These are phyloP conservation scores for Globisporangium megalacanthum DNA, from an alignment of 352 stramenopile genomes.

Conservation along the genomic window DNA sequence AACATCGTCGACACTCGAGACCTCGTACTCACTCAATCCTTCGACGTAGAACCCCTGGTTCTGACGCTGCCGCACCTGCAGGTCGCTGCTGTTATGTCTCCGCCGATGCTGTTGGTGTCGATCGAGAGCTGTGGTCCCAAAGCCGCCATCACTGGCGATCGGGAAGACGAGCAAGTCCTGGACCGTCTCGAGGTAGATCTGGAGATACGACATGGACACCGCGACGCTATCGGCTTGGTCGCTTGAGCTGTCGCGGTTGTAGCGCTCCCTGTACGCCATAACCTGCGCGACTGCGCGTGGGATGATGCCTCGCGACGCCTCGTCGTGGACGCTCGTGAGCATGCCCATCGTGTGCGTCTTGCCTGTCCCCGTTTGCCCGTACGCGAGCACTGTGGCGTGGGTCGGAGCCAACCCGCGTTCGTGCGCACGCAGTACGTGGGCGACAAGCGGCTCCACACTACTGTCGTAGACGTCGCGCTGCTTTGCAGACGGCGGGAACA, in stretches of 20 bases:
- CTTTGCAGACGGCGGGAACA: constrained; percentile 45
- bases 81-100: constrained; percentile 12
- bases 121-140: background rate
- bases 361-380: constrained; percentile 67
- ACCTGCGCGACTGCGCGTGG: constrained; percentile 56
- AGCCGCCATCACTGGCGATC: background rate
- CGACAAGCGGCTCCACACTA: constrained; percentile 32
- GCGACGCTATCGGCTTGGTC: constrained; percentile 5
- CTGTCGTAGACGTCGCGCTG: constrained; percentile 48
- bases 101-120: background rate
- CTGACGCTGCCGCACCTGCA: constrained; percentile 39
- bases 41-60: constrained; percentile 57
- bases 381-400: constrained; percentile 53
- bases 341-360: constrained; percentile 82
- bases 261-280: constrained; percentile 23
- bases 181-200: constrained; percentile 76
- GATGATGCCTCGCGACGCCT: constrained; percentile 46
- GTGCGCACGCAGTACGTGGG: constrained; percentile 31
- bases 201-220: constrained; percentile 51
- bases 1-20: constrained; percentile 41
- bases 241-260: constrained; percentile 9
- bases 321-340: constrained; percentile 27
- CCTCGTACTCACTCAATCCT: constrained; percentile 45
- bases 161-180: constrained; percentile 48
- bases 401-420: constrained; percentile 10